Evolutionary conservation across 1,284 basidiomycete genomes (phyloP).

Genomic region (Pseudozyma tsukubaensis): DNA sequence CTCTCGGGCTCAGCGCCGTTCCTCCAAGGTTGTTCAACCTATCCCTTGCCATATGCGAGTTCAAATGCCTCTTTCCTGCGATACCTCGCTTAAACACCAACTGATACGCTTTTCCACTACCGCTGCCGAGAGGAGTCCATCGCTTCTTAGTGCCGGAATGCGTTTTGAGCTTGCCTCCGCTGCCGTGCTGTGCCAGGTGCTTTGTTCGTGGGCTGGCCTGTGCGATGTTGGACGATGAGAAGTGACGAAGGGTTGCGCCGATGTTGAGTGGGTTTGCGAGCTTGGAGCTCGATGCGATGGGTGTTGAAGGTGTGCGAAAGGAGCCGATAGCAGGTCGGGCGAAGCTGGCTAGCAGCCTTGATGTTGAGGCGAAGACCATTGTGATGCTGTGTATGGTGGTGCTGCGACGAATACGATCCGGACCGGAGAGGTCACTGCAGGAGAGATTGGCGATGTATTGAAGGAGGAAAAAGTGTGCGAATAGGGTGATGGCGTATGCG

Average conservation of each 20-base stretch:
- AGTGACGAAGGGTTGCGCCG: constrained; percentile 5
- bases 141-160: constrained; percentile 62
- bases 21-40: constrained; percentile 55
- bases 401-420: no score
- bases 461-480: not conserved
- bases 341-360: constrained; percentile 26
- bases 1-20: constrained; percentile 44
- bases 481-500: not conserved
- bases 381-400: not conserved
- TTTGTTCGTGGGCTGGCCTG: constrained; percentile 35
- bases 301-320: constrained; percentile 14
- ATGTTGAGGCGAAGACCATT: constrained; percentile 30
- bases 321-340: constrained; percentile 17
- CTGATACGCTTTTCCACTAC: constrained; percentile 49
- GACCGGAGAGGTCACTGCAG: no score
- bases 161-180: constrained; percentile 53
- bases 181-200: constrained; percentile 49
- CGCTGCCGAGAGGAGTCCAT: constrained; percentile 51
- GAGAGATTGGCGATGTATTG: not conserved
- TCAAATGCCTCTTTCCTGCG: constrained; percentile 59
- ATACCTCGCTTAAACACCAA: constrained; percentile 51
- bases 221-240: constrained; percentile 18
- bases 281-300: not conserved
- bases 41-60: constrained; percentile 59
- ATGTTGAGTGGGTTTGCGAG: not conserved